Evolutionary conservation across 2,329 filamentous ascomycete species (phyloP), one percentile per base, ranked within the genome.

Genomic region (Parafenestella ontariensis): DNA sequence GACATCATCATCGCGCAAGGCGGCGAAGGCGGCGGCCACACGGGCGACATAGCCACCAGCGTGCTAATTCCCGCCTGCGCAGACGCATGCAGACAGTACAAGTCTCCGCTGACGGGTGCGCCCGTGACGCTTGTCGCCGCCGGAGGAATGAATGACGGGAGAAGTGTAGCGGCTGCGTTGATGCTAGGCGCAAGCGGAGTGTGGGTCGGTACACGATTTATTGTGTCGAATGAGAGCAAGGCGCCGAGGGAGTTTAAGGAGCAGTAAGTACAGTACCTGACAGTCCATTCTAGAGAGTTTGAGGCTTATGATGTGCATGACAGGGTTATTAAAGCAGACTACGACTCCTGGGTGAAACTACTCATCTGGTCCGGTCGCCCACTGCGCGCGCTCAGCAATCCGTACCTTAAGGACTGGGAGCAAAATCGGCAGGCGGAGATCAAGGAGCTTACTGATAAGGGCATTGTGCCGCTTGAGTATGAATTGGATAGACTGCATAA

Each of bases 1-100:
- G 67, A 70, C 39, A 56, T 70, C 17, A 69, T 71, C 40, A 64
- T 61, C 33, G 68, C 68, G 13, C 68, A 73, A 57, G 70, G 70
- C 29, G 67, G 69, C 34, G 68, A 71, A 54, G 68, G 56, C 6
- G 68, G 68, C 26, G 66, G 68, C 15, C 68, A 71, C 41, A 71
- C 68, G 1, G 68, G 69, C 24, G 67, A 72, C 45, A 71, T 72
- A 11, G 59, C 70, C 3, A 70, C 66, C 8, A 58, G 59, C 52
- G 60, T 73, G 33, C 61, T 73, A 9, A 66, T 65, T 4, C 67
- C 66, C 1, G 66, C 68, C 1, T 65, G 65, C 31, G 66, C 64
- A 15, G 61, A 70, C 34, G 63, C 65, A n/a, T 66, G 64, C 54
- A 58, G 48, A 29, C 56, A 67, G 31, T 70, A 71, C 46, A 60